Conservation (phyloP, 176 grass and related monocot species). For the Aechmea fasciata region DNA sequence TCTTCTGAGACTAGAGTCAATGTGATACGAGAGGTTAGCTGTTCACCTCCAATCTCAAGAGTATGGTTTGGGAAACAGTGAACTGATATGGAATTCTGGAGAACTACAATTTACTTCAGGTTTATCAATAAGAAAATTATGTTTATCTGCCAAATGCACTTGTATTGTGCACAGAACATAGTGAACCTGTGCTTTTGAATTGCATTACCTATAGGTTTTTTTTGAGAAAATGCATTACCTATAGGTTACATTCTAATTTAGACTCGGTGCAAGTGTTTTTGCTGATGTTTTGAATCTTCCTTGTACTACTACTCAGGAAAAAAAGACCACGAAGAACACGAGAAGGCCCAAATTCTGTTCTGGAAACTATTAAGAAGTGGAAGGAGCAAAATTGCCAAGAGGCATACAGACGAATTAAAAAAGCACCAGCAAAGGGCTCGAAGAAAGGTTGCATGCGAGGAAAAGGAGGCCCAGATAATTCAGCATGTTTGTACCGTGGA, state of each 20-base stretch:
- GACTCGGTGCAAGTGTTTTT: not conserved
- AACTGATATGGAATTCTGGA: too few species aligned
- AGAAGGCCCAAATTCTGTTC: conserved; percentile 49
- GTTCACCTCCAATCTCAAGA: too few species aligned
- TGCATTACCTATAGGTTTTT: too few species aligned
- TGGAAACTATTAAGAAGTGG: conserved; percentile 48
- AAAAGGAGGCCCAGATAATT: conserved; percentile 86
- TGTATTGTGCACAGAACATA: too few species aligned
- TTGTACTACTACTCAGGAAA: conserved; percentile 27
- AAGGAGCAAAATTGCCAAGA: conserved; percentile 47
- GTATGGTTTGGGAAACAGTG: too few species aligned
- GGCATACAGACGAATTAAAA: conserved; percentile 21
- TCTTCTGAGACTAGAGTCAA: too few species aligned
- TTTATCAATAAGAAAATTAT: too few species aligned
- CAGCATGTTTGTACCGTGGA: conserved; percentile 50
- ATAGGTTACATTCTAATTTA: not conserved
- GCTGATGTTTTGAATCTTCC: not conserved
- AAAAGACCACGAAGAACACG: conserved; percentile 55
- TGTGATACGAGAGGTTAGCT: too few species aligned
- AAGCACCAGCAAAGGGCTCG: conserved; percentile 76
- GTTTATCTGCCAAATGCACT: too few species aligned
- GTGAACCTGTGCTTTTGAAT: too few species aligned
- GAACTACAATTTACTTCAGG: too few species aligned
- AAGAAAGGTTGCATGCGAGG: conserved; percentile 96
- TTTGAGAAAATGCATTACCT: too few species aligned